Percentiles rank a stretch among this genome's conserved stretches.
phyloP scores from a whole-genome alignment of 129 eudicot species.

The Scalesia atractyloides region DNA sequence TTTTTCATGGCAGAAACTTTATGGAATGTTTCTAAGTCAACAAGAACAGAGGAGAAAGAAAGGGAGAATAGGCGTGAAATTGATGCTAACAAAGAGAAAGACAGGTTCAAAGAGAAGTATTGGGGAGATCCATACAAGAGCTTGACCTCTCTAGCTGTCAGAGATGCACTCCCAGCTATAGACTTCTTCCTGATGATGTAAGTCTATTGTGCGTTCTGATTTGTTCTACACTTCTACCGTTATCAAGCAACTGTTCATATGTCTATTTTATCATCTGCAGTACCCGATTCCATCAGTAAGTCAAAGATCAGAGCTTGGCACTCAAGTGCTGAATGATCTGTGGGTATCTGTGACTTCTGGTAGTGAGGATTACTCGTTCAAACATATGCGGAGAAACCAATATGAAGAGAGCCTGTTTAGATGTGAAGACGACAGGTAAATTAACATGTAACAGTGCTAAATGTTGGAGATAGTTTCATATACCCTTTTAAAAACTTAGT shows the following conservation, averaged over 20 bases:
- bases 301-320: slow-evolving; percentile 91
- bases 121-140: slow-evolving; percentile 93
- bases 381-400: slow-evolving; percentile 99
- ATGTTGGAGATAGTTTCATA: too few species aligned
- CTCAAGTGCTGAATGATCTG: slow-evolving; percentile 80
- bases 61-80: slow-evolving; percentile 77
- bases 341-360: slow-evolving; percentile 99
- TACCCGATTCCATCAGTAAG: slow-evolving; percentile 94
- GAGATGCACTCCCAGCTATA: slow-evolving; percentile 95
- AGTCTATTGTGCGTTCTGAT: slow-evolving; percentile 19
- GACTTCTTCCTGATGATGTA: slow-evolving; percentile 98
- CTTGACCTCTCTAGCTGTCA: slow-evolving; percentile 91
- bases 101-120: slow-evolving; percentile 70
- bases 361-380: slow-evolving; percentile 97
- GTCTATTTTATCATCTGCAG: slow-evolving; percentile 39
- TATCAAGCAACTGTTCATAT: not conserved
- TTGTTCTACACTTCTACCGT: not conserved
- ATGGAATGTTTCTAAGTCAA: slow-evolving; percentile 66
- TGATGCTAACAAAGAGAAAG: slow-evolving; percentile 81
- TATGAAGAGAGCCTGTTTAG: slow-evolving; percentile 96
- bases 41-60: slow-evolving; percentile 76
- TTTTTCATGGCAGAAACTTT: slow-evolving; percentile 60
- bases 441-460: not conserved
- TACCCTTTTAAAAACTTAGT: too few species aligned
- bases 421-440: slow-evolving; percentile 98